Evolutionary conservation across 306 rosid genomes (phyloP).

Genomic region (Myrica gale): DNA sequence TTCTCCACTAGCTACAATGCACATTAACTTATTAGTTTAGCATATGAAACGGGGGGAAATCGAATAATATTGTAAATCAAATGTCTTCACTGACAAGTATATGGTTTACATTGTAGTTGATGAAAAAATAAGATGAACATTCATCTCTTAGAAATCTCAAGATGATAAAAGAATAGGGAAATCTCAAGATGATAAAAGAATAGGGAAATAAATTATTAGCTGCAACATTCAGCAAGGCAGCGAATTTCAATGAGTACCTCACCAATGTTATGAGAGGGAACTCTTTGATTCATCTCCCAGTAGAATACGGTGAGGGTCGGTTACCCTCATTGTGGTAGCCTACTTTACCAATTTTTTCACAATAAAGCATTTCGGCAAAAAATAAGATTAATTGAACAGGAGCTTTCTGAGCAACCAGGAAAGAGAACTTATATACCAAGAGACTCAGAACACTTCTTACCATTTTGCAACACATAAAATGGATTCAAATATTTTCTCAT

Average conservation of each 20-base stretch:
- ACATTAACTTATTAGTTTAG: conserved; percentile 5
- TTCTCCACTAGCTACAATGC: conserved; percentile 72
- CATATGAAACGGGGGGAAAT: not conserved
- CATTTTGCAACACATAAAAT: too few relatives aligned
- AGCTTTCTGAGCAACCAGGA: not conserved
- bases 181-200: not conserved
- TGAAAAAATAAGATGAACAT: not conserved
- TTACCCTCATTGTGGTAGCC: not conserved
- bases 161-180: not conserved
- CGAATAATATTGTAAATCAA: not conserved
- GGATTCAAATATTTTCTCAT: not conserved
- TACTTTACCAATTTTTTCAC: too few relatives aligned
- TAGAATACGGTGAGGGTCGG: not conserved
- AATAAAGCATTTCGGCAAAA: too few relatives aligned
- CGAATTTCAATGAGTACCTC: not conserved
- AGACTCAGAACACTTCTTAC: not conserved
- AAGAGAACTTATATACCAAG: not conserved
- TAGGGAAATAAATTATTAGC: not conserved
- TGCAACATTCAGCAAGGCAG: not conserved
- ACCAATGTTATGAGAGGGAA: not conserved
- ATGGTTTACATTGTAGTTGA: too few relatives aligned
- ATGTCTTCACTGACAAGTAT: not conserved
- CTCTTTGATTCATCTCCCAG: not conserved
- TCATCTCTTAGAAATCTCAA: not conserved
- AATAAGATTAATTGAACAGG: not conserved